Conservation (phyloP, 352 stramenopile genomes). For the Phytophthora pluvialis region DNA sequence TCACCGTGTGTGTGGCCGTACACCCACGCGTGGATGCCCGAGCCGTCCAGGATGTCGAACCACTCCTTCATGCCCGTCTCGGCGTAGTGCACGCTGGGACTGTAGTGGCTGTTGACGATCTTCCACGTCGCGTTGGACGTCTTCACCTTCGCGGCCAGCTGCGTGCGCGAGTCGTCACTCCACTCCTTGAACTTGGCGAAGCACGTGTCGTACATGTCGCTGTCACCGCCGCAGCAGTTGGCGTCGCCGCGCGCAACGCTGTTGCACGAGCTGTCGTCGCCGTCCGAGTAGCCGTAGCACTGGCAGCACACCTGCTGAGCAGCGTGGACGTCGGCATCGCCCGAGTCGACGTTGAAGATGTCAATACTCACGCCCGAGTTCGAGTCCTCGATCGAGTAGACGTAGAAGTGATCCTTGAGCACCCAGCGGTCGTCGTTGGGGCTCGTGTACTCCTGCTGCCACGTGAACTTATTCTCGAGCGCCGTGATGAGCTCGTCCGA, state of each 20-base stretch:
- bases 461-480: conserved; percentile 58
- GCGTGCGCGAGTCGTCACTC: conserved; percentile 65
- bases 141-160: conserved; percentile 47
- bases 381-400: conserved; percentile 49
- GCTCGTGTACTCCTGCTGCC: conserved; percentile 58
- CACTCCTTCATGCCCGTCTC: conserved; percentile 49
- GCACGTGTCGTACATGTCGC: conserved; percentile 60
- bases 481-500: conserved; percentile 38
- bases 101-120: conserved; percentile 77
- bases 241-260: conserved; percentile 52
- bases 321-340: conserved; percentile 60
- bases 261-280: conserved; percentile 50
- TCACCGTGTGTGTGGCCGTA: conserved; percentile 76
- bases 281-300: conserved; percentile 64
- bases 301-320: conserved; percentile 66
- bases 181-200: conserved; percentile 63
- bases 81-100: conserved; percentile 57
- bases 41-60: conserved; percentile 51
- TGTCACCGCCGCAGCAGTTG: conserved; percentile 63
- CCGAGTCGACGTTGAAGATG: conserved; percentile 74
- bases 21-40: conserved; percentile 49
- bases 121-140: conserved; percentile 71
- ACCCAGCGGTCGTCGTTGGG: conserved; percentile 66
- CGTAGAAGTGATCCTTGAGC: conserved; percentile 67
- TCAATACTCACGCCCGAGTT: conserved; percentile 58